phyloP scores from a whole-genome alignment of 2,329 filamentous ascomycete species.

The Fragosphaeria purpurea region DNA sequence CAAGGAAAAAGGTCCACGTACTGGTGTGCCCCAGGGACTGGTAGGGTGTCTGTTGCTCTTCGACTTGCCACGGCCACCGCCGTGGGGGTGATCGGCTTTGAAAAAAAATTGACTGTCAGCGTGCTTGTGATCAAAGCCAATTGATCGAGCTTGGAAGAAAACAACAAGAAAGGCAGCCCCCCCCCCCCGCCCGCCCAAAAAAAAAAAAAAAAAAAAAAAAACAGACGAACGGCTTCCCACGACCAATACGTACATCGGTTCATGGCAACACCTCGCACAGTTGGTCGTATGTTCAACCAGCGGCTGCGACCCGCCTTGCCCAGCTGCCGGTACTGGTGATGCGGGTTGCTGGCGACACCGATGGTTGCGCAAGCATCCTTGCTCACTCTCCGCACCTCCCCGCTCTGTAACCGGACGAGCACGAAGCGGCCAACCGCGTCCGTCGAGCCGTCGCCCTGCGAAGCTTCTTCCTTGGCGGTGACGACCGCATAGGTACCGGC shows the following conservation, averaged over 20 bases:
- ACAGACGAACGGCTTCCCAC: too few relatives aligned
- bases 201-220: not conserved
- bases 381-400: conserved; percentile 80
- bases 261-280: conserved; percentile 96
- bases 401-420: conserved; percentile 79
- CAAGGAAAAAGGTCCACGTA: conserved; percentile 39
- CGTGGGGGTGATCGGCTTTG: conserved; percentile 85
- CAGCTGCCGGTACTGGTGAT: conserved; percentile 80
- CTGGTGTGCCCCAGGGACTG: conserved; percentile 91
- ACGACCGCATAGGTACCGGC: conserved; percentile 88
- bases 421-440: conserved; percentile 67
- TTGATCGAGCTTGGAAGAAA: too few relatives aligned
- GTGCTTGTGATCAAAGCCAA: too few relatives aligned
- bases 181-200: not conserved
- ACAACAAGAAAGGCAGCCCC: not conserved
- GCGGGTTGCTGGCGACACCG: conserved; percentile 85
- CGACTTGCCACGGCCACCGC: conserved; percentile 97
- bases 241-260: conserved; percentile 61
- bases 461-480: conserved; percentile 72
- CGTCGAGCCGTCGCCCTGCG: conserved; percentile 46
- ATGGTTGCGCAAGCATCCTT: conserved; percentile 92
- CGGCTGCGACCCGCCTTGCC: conserved; percentile 91
- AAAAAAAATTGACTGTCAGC: not conserved
- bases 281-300: conserved; percentile 90
- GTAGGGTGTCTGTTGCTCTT: conserved; percentile 96